Conservation (phyloP, 2,329 filamentous ascomycete species). For the Balansia obtecta region DNA sequence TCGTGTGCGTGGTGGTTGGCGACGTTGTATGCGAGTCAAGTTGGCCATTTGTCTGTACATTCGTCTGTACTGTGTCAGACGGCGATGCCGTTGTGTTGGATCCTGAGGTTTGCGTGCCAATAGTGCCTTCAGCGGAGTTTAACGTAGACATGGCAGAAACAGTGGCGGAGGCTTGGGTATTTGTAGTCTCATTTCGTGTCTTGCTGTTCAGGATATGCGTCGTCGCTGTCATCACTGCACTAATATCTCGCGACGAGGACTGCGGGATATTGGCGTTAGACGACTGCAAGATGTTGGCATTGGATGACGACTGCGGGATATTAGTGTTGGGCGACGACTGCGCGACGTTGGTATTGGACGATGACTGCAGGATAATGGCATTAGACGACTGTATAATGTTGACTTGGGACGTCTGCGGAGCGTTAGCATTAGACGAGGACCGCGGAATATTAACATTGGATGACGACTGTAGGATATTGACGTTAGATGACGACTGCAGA, state of each 20-base stretch:
- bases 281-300: not conserved
- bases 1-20: not conserved
- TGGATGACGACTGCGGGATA: not conserved
- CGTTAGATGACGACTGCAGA: no score
- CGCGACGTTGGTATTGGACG: not conserved
- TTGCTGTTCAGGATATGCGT: not conserved
- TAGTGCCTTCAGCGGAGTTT: not conserved
- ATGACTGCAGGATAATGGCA: no score
- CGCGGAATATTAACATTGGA: no score
- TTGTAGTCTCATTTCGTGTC: not conserved
- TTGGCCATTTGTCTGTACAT: not conserved
- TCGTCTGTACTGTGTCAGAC: not conserved
- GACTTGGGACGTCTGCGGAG: no score
- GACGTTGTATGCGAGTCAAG: not conserved
- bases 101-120: not conserved
- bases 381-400: no score
- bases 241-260: not conserved
- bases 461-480: no score
- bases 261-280: not conserved
- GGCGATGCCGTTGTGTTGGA: not conserved
- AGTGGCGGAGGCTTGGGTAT: not conserved
- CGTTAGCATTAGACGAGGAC: no score
- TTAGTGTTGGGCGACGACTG: not conserved
- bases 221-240: not conserved
- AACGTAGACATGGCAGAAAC: not conserved